Conservation (phyloP, 495 filamentous ascomycete species). For the Aspergillus steynii region DNA sequence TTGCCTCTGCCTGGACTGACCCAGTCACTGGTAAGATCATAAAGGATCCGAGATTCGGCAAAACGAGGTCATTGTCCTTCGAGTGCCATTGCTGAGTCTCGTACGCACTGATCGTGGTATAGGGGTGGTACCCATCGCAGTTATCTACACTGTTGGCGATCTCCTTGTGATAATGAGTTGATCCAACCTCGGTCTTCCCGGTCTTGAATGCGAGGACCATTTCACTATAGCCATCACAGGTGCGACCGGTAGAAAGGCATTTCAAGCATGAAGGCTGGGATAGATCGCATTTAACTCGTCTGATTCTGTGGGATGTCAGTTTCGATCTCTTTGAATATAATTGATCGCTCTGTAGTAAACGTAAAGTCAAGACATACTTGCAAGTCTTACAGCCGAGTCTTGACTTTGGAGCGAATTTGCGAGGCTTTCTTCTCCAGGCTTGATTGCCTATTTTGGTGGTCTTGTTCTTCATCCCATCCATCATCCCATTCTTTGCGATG, state of each 20-base stretch:
- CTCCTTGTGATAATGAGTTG: slow-evolving; percentile 9
- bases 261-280: slow-evolving; percentile 6
- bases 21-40: slow-evolving; percentile 16
- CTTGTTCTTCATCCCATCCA: slow-evolving; percentile 10
- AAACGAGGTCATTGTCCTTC: not conserved
- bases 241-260: slow-evolving; percentile 6
- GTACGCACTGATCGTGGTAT: too few species aligned
- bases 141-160: slow-evolving; percentile 7
- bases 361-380: slow-evolving; percentile 31
- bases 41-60: slow-evolving; percentile 9
- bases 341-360: slow-evolving; percentile 8
- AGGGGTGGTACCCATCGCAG: not conserved
- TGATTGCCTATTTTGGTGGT: slow-evolving; percentile 8
- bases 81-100: too few species aligned
- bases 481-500: not conserved
- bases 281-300: slow-evolving; percentile 7
- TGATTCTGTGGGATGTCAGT: slow-evolving; percentile 7
- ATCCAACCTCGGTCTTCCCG: slow-evolving; percentile 5
- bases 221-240: slow-evolving; percentile 10
- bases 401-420: slow-evolving; percentile 36
- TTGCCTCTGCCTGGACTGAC: slow-evolving; percentile 22
- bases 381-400: slow-evolving; percentile 37
- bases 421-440: slow-evolving; percentile 33
- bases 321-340: slow-evolving; percentile 8
- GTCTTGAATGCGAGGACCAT: slow-evolving; percentile 9